Conservation (phyloP, 2,329 filamentous ascomycete species). For the Pseudocercospora vitis region DNA sequence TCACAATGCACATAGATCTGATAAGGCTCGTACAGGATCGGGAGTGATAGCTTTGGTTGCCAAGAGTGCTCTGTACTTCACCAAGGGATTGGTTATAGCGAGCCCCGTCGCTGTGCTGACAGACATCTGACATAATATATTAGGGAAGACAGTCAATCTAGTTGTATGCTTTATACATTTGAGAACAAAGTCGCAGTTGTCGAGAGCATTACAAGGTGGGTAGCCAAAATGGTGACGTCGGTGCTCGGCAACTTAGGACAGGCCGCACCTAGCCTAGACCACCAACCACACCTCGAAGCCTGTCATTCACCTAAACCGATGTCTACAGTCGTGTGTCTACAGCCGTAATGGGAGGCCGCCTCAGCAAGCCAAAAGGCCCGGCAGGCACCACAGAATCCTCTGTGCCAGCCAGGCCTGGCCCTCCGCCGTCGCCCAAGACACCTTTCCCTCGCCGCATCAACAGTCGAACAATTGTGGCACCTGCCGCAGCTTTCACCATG, state of each 20-base stretch:
- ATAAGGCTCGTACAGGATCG: conserved; percentile 56
- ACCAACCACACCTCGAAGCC: no score
- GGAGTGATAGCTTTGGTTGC: conserved; percentile 66
- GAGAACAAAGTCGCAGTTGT: background rate
- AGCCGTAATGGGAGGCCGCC: conserved; percentile 46
- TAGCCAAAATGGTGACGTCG: conserved; percentile 12
- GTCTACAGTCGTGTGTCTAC: background rate
- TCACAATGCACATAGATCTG: conserved; percentile 25
- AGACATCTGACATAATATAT: conserved; percentile 26
- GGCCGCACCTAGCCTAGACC: no score
- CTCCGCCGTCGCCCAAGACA: conserved; percentile 38
- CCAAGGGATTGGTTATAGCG: conserved; percentile 65
- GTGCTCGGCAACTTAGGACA: background rate
- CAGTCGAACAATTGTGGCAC: conserved; percentile 53
- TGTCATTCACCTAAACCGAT: no score
- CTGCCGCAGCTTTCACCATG: conserved; percentile 64
- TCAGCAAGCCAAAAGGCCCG: conserved; percentile 47
- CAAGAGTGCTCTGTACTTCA: conserved; percentile 72
- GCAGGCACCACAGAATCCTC: conserved; percentile 47
- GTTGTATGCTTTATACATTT: background rate
- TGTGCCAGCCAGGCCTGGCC: conserved; percentile 30
- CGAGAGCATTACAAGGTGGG: background rate
- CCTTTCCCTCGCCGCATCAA: conserved; percentile 37
- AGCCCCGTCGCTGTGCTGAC: conserved; percentile 38
- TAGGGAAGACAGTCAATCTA: conserved; percentile 1